These are phyloP conservation scores for Leccinum uliginosum DNA, from an alignment of 768 basidiomycete genomes.

Conservation along the genomic window DNA sequence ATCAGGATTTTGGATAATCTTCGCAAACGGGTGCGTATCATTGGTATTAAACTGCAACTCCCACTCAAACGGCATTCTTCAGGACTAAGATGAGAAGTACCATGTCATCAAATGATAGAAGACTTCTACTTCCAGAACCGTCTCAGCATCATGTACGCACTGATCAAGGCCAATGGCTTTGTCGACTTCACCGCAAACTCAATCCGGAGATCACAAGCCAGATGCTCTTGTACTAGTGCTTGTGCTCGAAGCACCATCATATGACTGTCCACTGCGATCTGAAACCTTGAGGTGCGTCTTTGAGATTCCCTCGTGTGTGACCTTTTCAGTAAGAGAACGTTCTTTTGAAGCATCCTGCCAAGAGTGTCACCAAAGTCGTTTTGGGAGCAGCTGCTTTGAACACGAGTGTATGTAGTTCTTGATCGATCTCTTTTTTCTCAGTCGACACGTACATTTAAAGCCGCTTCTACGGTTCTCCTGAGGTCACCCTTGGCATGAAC, in stretches of 20 bases:
- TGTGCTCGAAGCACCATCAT: conserved; percentile 93
- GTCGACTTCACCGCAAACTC: conserved; percentile 95
- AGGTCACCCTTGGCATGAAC: conserved; percentile 98
- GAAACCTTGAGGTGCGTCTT: conserved; percentile 85
- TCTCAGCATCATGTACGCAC: conserved; percentile 97
- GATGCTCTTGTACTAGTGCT: conserved; percentile 87
- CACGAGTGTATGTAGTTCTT: conserved; percentile 73
- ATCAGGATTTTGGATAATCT: conserved; percentile 97
- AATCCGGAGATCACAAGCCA: conserved; percentile 93
- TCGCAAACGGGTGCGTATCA: conserved; percentile 83
- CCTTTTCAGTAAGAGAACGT: conserved; percentile 63
- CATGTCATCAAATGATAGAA: conserved; percentile 98
- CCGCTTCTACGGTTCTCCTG: conserved; percentile 99
- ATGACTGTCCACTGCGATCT: conserved; percentile 98
- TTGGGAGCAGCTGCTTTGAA: conserved; percentile 97
- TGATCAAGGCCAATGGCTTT: conserved; percentile 99
- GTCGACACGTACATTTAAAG: conserved; percentile 99
- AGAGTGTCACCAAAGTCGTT: conserved; percentile 96
- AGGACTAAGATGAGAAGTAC: conserved; percentile 97
- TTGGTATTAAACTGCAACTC: not conserved
- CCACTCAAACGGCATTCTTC: conserved; percentile 25
- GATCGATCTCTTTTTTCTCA: conserved; percentile 30
- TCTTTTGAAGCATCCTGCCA: conserved; percentile 87
- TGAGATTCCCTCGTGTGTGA: not conserved
- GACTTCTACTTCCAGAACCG: conserved; percentile 98